Evolutionary conservation across 768 basidiomycete genomes (phyloP), one percentile per base, ranked within the genome.

Genomic region (Amanita rubescens): DNA sequence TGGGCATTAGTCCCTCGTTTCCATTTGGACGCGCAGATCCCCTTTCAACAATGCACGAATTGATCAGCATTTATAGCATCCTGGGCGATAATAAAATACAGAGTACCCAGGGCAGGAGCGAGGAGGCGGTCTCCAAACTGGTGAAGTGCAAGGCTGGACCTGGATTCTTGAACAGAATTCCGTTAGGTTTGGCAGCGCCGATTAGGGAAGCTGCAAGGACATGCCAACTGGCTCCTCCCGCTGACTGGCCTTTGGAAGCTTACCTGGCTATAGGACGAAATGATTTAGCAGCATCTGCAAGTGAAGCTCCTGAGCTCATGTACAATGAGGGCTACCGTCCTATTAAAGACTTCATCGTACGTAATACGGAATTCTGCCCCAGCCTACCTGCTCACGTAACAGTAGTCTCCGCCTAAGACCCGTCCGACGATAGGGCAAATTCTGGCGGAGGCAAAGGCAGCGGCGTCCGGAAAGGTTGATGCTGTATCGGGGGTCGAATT

Each of bases 191-290:
- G 25, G 79, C 84, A 1, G 77, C 84, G 0, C 94, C 95, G 1
- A 69, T 98, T 4, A 72, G 85, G 50, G 96, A 98, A 65, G 90
- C 88, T 1, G 74, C 87, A n/a, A 71, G 91, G 56, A 83, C 85
- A 8, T 92, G 90, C 56, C 93, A 95, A 63, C 67, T 87, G 5
- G 77, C 82, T 0, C 90, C 94, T 2, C 82, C 85, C 1, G 73
- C 76, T 3, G 76, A 84, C 57, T 94, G 91, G 92, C 76, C 84
- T 0, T 57, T 77, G n/a, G 73, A 73, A 11, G 78, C 82, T 12
- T 93, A 90, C 66, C 69, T 74, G 5, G 74, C 87, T 3, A 77
- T 92, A 54, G 85, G 84, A 2, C 72, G 91, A 22, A 78, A 82
- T 54, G 92, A 94, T 64, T 72, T 92, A 15, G 85, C 87, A 7